Evolutionary conservation across 306 rosid species (phyloP).

Genomic region (Medicago lupulina): DNA sequence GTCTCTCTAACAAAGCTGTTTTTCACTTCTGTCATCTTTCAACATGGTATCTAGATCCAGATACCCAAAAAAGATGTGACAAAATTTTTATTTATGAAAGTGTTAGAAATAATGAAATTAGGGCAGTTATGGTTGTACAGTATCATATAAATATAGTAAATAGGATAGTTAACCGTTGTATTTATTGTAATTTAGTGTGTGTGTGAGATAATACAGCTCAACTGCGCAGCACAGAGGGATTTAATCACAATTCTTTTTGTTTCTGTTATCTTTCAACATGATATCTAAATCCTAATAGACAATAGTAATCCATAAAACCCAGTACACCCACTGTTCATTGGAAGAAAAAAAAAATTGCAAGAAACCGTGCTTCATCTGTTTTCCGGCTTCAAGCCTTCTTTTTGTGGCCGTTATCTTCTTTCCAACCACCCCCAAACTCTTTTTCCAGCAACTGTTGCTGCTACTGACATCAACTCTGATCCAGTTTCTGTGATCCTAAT

Average conservation of each 20-base stretch:
- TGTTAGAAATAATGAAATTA: too few relatives aligned
- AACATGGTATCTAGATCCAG: neutral
- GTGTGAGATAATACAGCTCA: neutral
- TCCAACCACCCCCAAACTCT: neutral
- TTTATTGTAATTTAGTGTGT: neutral
- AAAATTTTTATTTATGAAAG: neutral
- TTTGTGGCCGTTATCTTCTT: neutral
- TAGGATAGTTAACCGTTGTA: neutral
- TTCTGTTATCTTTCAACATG: neutral
- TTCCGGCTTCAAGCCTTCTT: neutral
- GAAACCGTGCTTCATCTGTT: neutral
- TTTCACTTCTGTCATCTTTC: neutral
- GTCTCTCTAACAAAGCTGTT: neutral
- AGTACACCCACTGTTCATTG: neutral
- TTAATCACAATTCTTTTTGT: neutral
- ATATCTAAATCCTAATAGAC: neutral
- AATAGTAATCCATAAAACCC: neutral
- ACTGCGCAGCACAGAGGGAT: neutral
- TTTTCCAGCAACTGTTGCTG: neutral
- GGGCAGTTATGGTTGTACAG: too few relatives aligned
- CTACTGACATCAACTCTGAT: neutral
- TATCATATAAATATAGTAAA: too few relatives aligned
- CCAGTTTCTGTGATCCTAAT: neutral
- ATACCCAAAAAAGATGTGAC: neutral
- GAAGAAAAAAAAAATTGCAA: neutral